Percentiles rank a stretch among this genome's conserved stretches.
Conservation (phyloP, 305 asterid species). For the Solanum hybrid region DNA sequence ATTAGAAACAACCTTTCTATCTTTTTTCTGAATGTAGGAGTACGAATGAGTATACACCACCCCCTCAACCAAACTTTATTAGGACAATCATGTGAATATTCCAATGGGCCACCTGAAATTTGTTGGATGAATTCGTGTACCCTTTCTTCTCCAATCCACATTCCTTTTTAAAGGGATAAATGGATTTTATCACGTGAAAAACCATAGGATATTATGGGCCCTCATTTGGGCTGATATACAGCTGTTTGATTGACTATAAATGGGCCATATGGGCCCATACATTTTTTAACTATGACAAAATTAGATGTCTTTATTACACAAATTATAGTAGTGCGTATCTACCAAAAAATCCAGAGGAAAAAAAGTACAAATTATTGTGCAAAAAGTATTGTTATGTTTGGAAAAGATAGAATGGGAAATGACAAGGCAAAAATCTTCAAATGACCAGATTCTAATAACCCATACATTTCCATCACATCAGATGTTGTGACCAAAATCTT, state of each 20-base stretch:
- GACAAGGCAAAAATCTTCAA: neutral
- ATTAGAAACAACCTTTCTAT: too few species aligned
- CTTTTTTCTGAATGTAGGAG: too few species aligned
- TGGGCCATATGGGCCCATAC: neutral
- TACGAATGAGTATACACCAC: too few species aligned
- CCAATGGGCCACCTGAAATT: neutral
- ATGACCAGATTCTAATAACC: slow-evolving; percentile 31
- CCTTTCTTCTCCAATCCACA: neutral
- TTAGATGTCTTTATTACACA: neutral
- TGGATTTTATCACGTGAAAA: neutral
- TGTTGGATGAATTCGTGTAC: neutral
- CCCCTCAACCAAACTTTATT: neutral
- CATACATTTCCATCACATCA: slow-evolving; percentile 13
- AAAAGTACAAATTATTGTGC: neutral
- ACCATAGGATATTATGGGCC: neutral
- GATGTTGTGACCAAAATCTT: slow-evolving; percentile 3
- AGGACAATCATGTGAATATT: neutral
- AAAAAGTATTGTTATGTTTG: neutral
- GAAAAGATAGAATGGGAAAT: neutral
- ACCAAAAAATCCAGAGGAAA: neutral
- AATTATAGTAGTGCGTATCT: neutral
- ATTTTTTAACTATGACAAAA: neutral
- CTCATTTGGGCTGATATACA: neutral
- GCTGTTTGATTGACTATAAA: neutral
- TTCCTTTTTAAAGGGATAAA: neutral